Evolutionary conservation across 108 stramenopile genomes (phyloP).

Genomic region (Skeletonema potamos): DNA sequence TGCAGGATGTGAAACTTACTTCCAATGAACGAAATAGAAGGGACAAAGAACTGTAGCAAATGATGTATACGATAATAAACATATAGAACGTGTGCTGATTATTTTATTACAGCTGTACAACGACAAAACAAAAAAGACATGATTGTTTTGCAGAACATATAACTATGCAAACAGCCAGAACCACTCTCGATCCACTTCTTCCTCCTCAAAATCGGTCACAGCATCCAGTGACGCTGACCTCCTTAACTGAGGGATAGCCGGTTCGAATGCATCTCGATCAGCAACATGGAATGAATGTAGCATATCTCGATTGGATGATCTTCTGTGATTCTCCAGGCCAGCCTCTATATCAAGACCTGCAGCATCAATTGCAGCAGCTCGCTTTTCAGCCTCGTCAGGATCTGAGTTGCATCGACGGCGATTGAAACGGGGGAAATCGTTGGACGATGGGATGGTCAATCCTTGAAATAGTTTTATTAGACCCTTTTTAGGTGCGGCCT

Average conservation of each 20-base stretch:
- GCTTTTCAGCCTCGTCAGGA: neutral
- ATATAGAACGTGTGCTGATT: neutral
- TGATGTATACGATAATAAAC: neutral
- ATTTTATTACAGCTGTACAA: neutral
- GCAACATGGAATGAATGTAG: neutral
- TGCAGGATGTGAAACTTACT: constrained; percentile 24
- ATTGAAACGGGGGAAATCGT: neutral
- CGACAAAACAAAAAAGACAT: neutral
- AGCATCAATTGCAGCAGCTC: neutral
- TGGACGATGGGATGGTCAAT: neutral
- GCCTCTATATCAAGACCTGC: neutral
- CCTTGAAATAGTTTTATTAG: neutral
- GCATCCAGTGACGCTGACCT: neutral
- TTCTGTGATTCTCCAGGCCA: neutral
- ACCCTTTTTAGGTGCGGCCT: neutral
- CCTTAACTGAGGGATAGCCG: neutral
- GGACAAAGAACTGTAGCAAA: neutral
- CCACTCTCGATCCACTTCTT: neutral
- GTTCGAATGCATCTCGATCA: neutral
- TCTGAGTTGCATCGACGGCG: neutral
- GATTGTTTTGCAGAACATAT: neutral
- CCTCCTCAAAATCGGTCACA: neutral
- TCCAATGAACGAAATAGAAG: neutral
- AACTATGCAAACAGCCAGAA: neutral
- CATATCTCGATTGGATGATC: neutral